A percentile compares a stretch with the other conserved stretches of the same genome.
Evolutionary conservation across 495 filamentous ascomycete genomes (phyloP).

Genomic region (Tuber indicum): DNA sequence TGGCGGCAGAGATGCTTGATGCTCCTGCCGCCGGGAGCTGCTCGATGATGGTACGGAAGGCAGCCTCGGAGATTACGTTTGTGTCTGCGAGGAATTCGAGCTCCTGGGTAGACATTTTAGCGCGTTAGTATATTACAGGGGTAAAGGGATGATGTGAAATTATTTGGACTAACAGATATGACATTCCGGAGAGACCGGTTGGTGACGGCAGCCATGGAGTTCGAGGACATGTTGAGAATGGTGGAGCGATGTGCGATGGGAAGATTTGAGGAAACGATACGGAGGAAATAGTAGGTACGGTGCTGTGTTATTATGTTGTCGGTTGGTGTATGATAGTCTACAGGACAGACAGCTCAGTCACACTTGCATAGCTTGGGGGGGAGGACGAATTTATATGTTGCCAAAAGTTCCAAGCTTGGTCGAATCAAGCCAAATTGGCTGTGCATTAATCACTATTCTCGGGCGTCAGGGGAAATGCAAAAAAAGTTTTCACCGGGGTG

Average conservation of each 20-base stretch:
- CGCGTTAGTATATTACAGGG: slow-evolving; percentile 7
- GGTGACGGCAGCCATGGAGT: slow-evolving; percentile 17
- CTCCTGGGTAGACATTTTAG: slow-evolving; percentile 54
- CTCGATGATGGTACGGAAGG: slow-evolving; percentile 62
- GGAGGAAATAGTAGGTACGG: background rate
- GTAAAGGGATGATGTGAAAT: background rate
- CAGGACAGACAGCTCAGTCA: background rate
- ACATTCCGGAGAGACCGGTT: slow-evolving; percentile 37
- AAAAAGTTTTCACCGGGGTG: background rate
- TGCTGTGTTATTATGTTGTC: background rate
- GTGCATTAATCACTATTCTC: background rate
- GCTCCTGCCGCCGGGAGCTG: slow-evolving; percentile 58
- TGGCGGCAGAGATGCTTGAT: slow-evolving; percentile 27
- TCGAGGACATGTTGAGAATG: background rate
- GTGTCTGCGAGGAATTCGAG: slow-evolving; percentile 82
- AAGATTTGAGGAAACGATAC: background rate
- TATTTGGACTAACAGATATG: slow-evolving; percentile 17
- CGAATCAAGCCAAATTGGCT: background rate
- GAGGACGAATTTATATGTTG: background rate
- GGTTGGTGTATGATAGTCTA: background rate
- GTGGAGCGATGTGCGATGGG: background rate
- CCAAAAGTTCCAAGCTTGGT: background rate
- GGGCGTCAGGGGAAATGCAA: background rate
- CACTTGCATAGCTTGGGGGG: background rate
- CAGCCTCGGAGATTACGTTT: slow-evolving; percentile 61